Conservation (phyloP, 2,329 filamentous ascomycete species). For the Cordyceps fumosorosea region DNA sequence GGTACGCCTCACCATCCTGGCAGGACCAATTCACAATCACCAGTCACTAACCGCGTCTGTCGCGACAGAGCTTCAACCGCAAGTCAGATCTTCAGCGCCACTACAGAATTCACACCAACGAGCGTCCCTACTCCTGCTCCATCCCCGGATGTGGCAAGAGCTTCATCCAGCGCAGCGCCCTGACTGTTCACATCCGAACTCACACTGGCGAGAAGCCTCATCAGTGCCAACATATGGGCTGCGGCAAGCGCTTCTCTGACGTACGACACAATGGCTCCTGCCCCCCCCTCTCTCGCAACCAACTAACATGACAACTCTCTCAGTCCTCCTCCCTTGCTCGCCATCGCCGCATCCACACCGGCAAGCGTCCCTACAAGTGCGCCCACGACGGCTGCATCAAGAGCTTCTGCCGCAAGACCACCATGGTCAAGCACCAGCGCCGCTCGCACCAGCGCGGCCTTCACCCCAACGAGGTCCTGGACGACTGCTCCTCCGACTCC, state of each 20-base stretch:
- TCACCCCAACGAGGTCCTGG: conserved; percentile 46
- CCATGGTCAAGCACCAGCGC: conserved; percentile 62
- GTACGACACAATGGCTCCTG: conserved; percentile 33
- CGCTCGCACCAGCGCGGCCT: conserved; percentile 54
- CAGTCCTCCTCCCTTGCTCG: conserved; percentile 60
- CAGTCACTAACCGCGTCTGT: background rate
- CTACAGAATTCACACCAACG: conserved; percentile 66
- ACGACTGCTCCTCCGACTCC: conserved; percentile 51
- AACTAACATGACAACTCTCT: background rate
- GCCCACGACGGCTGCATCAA: conserved; percentile 55
- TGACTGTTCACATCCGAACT: conserved; percentile 64
- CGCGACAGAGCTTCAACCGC: conserved; percentile 60
- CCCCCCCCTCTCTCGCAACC: background rate
- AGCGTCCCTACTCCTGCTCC: conserved; percentile 58
- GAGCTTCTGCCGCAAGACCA: conserved; percentile 67
- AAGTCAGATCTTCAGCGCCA: conserved; percentile 66
- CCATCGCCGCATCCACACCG: conserved; percentile 59
- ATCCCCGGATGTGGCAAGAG: conserved; percentile 58
- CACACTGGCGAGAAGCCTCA: conserved; percentile 69
- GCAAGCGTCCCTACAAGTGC: conserved; percentile 60
- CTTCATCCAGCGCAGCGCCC: conserved; percentile 64
- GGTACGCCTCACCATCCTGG: conserved; percentile 34
- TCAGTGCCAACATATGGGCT: conserved; percentile 58
- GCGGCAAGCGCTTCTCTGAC: conserved; percentile 64
- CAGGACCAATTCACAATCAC: background rate